Percentiles rank a stretch among this genome's conserved stretches.
Evolutionary conservation across 768 basidiomycete genomes (phyloP).

Genomic region (Mycena belliarum): DNA sequence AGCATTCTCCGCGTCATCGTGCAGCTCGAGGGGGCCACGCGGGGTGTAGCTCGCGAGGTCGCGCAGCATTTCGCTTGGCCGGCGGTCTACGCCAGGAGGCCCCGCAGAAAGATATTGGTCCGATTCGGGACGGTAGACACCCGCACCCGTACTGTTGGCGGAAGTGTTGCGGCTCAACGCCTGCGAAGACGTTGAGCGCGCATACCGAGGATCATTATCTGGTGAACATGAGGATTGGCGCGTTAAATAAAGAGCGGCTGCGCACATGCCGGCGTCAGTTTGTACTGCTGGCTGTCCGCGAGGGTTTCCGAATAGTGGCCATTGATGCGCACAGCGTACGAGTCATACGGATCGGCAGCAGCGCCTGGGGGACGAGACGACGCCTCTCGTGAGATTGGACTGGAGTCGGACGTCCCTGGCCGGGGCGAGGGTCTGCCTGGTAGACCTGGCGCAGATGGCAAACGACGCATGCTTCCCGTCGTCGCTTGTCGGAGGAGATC

Average conservation of each 20-base stretch:
- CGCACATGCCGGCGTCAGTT: slow-evolving; percentile 16
- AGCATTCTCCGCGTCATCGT: slow-evolving; percentile 45
- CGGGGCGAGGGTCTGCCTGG: slow-evolving; percentile 3
- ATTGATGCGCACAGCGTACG: slow-evolving; percentile 4
- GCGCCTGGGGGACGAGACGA: slow-evolving; percentile 18
- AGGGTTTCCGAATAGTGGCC: slow-evolving; percentile 8
- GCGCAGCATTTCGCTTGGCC: slow-evolving; percentile 23
- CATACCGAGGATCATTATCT: slow-evolving; percentile 17
- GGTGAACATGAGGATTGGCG: background rate
- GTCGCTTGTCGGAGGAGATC: slow-evolving; percentile 21
- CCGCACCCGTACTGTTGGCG: slow-evolving; percentile 20
- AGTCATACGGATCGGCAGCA: slow-evolving; percentile 12
- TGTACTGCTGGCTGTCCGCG: slow-evolving; percentile 21
- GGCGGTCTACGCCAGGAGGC: slow-evolving; percentile 16
- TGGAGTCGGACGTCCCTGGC: slow-evolving; percentile 3
- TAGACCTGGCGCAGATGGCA: slow-evolving; percentile 20
- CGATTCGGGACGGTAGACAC: slow-evolving; percentile 5
- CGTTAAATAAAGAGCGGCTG: background rate
- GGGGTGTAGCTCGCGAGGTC: slow-evolving; percentile 21
- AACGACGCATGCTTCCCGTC: slow-evolving; percentile 17
- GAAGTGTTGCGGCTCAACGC: slow-evolving; percentile 21
- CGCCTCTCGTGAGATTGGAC: slow-evolving; percentile 8
- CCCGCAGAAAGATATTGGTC: slow-evolving; percentile 17
- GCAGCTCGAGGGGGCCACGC: slow-evolving; percentile 38
- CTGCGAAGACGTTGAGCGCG: slow-evolving; percentile 17